Evolutionary conservation across 768 basidiomycete genomes (phyloP).

Genomic region (Leccinellum rugosiceps): DNA sequence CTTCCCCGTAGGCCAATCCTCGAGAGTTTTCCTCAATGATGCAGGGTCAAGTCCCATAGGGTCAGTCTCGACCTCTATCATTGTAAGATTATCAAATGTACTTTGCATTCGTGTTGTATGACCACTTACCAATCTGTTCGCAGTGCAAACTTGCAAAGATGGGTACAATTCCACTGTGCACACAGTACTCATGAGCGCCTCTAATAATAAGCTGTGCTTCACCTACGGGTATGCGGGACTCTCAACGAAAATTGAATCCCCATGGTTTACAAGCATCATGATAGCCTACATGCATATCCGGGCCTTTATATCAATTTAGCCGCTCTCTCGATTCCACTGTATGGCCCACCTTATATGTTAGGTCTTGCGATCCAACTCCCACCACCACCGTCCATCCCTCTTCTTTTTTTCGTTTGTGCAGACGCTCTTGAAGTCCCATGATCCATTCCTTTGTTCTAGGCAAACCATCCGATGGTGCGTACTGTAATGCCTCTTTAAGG

Average conservation of each 20-base stretch:
- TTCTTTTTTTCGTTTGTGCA: conserved; percentile 54
- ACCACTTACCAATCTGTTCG: conserved; percentile 47
- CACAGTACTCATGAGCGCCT: neutral
- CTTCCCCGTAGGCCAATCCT: conserved; percentile 64
- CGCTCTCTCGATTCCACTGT: neutral
- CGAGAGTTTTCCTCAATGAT: conserved; percentile 56
- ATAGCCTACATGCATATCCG: conserved; percentile 50
- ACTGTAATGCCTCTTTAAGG: conserved; percentile 53
- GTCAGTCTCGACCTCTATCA: conserved; percentile 69
- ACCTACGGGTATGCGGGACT: conserved; percentile 66
- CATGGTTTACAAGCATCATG: conserved; percentile 60
- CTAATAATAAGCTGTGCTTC: neutral
- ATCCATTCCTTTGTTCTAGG: conserved; percentile 58
- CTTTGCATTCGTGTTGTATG: neutral
- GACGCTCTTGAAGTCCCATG: conserved; percentile 56
- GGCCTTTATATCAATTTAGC: neutral
- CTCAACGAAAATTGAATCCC: conserved; percentile 76
- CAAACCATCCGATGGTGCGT: conserved; percentile 65
- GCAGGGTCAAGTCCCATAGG: conserved; percentile 56
- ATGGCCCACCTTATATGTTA: conserved; percentile 63
- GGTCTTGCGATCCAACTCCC: conserved; percentile 78
- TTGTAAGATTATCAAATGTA: neutral
- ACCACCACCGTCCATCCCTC: conserved; percentile 70
- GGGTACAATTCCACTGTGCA: conserved; percentile 55
- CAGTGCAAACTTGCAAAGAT: conserved; percentile 50